Evolutionary conservation across 2,329 filamentous ascomycete genomes (phyloP).

Genomic region (Aureobasidium sp.): DNA sequence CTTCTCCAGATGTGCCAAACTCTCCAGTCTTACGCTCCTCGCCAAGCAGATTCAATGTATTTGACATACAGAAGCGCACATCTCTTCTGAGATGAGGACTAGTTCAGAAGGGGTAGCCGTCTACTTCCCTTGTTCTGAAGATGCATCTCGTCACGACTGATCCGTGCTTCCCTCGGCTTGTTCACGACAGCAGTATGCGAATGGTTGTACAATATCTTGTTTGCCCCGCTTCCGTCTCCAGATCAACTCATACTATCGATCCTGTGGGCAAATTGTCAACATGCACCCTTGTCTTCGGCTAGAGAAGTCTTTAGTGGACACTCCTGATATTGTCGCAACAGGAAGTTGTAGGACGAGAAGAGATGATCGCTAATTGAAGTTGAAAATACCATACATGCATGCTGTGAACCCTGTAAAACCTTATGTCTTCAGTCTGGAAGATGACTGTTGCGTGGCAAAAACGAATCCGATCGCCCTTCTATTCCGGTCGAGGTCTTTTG

Average conservation of each 20-base stretch:
- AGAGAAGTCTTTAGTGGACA: background rate
- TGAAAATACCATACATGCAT: background rate
- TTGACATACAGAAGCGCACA: background rate
- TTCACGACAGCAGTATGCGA: background rate
- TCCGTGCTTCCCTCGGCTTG: background rate
- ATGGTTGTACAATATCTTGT: background rate
- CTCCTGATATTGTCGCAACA: no score
- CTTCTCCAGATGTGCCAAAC: background rate
- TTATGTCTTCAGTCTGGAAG: background rate
- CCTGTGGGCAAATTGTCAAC: background rate
- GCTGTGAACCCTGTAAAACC: background rate
- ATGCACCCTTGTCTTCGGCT: background rate
- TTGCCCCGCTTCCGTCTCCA: background rate
- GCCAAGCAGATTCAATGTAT: background rate
- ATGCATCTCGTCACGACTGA: background rate
- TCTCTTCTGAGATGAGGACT: background rate
- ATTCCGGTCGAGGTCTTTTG: slow-evolving; percentile 18
- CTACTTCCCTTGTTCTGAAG: background rate
- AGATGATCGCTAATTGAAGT: background rate
- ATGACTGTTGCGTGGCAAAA: background rate
- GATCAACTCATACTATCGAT: background rate
- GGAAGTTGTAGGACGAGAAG: background rate
- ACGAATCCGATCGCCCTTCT: background rate
- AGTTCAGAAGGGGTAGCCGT: background rate
- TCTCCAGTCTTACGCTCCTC: background rate